Percentiles rank a stretch among this genome's conserved stretches.
Conservation (phyloP, 2,329 filamentous ascomycete species). For the Beauveria pseudobassiana region DNA sequence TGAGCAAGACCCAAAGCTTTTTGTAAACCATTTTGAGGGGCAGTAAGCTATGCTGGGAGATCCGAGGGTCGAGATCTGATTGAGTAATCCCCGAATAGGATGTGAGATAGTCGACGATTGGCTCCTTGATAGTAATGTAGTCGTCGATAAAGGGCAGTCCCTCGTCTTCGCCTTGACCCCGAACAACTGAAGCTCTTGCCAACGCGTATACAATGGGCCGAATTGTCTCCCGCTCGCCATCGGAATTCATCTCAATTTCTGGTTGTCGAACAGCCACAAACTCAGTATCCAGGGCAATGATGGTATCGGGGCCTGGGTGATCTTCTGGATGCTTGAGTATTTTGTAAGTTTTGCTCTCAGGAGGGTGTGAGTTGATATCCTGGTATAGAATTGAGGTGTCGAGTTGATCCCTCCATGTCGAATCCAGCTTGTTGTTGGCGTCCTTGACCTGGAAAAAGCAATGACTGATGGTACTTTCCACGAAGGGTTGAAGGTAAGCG, state of each 20-base stretch:
- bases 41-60: constrained; percentile 76
- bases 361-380: constrained; percentile 44
- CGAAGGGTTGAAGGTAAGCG: constrained; percentile 76
- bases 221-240: constrained; percentile 86
- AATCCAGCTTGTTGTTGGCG: constrained; percentile 74
- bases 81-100: constrained; percentile 86
- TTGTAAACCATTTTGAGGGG: constrained; percentile 91
- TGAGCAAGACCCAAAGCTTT: constrained; percentile 93
- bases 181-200: constrained; percentile 84
- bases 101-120: constrained; percentile 91
- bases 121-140: constrained; percentile 86
- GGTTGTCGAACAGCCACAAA: constrained; percentile 90
- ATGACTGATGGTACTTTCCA: constrained; percentile 93
- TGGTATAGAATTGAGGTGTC: constrained; percentile 80
- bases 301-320: constrained; percentile 60
- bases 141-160: constrained; percentile 92
- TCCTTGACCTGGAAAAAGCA: constrained; percentile 77
- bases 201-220: constrained; percentile 84
- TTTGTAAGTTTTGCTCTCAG: constrained; percentile 47
- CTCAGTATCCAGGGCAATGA: constrained; percentile 89
- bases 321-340: constrained; percentile 53
- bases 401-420: constrained; percentile 75
- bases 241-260: constrained; percentile 93
- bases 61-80: constrained; percentile 72
- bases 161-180: constrained; percentile 70